Evolutionary conservation across 345 rosid genomes (phyloP), one percentile per base, ranked within the genome.

Genomic region (Mercurialis annua): DNA sequence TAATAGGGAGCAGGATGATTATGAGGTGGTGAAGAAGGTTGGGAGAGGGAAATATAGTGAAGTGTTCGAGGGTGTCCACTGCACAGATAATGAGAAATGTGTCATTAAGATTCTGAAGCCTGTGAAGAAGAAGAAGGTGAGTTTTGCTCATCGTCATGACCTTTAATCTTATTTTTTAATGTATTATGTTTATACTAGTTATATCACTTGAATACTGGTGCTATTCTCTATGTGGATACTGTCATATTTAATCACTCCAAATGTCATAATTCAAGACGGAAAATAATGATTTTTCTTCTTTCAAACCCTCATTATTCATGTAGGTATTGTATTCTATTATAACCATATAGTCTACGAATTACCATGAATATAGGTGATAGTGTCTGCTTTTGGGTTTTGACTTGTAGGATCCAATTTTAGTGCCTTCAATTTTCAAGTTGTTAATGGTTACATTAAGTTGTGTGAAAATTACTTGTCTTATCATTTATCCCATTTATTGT

Each of bases 31-130:
- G 70, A 86, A 89, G 84, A 93, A 90, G 82, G 98, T 90, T 17
- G 98, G 98, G 69, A 85, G 96, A 59, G 97, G 97, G 51, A 93
- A 93, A 73, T 93, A 93, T 72, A 90, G 98, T 71, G 98, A 93
- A 77, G 98, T 90, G 20, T 91, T 94, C 50, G 99, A 94, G 72
- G 96, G 99, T 1, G 80, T 94, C 26, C 96, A 91, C 69, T 84
- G 90, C 65, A 86, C 89, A 0, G 84, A 91, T 74, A 82, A 75
- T 24, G 92, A 94, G 79, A 91, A 94, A 63, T 91, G 99, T 38
- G 63, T 94, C 64, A 87, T 94, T 76, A 94, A 94, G 90, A 94
- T 94, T 71, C 89, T 94, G 66, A 91, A 94, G 76, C 99, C 97
- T 17, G 99, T 91, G 66, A 91, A 91, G 86, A 94, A 94, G 91